Evolutionary conservation across 768 basidiomycete genomes (phyloP).

Genomic region (Tylopilus felleus): DNA sequence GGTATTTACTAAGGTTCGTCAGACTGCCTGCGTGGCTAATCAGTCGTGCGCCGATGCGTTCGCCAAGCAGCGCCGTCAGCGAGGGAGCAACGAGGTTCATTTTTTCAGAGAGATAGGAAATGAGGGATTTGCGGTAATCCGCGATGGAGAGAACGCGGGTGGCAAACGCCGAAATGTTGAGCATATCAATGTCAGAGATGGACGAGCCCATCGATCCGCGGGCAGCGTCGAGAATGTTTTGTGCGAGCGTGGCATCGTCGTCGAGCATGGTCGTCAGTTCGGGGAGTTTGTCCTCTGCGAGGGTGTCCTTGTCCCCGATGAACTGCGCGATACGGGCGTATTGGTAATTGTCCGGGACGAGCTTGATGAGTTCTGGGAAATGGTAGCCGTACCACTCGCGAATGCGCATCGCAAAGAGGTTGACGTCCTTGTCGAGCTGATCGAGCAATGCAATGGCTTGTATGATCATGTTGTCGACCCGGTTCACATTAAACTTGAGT

Average conservation of each 20-base stretch:
- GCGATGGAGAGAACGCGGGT: constrained; percentile 85
- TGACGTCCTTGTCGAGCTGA: constrained; percentile 99
- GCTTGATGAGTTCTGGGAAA: constrained; percentile 92
- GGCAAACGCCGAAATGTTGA: constrained; percentile 93
- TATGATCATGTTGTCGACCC: constrained; percentile 99
- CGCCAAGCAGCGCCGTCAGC: constrained; percentile 84
- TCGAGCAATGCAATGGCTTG: constrained; percentile 98
- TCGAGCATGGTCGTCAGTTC: constrained; percentile 78
- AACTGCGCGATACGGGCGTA: constrained; percentile 85
- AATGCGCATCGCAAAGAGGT: constrained; percentile 97
- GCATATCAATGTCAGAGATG: constrained; percentile 88
- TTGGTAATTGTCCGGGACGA: constrained; percentile 92
- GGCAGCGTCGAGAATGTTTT: constrained; percentile 93
- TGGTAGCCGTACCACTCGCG: constrained; percentile 99
- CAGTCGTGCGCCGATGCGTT: constrained; percentile 86
- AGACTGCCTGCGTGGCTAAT: constrained; percentile 96
- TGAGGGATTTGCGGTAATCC: constrained; percentile 89
- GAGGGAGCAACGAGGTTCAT: constrained; percentile 98
- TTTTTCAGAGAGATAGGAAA: constrained; percentile 88
- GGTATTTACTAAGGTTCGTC: constrained; percentile 97
- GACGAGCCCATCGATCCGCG: constrained; percentile 92
- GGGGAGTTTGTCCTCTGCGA: constrained; percentile 76
- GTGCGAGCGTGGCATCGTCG: constrained; percentile 80
- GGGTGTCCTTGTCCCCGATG: constrained; percentile 83
- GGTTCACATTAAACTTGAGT: constrained; percentile 96